A percentile compares a stretch with the other conserved stretches of the same genome.
phyloP scores from a whole-genome alignment of 768 basidiomycete species.

The Phaeotremella fagi region DNA sequence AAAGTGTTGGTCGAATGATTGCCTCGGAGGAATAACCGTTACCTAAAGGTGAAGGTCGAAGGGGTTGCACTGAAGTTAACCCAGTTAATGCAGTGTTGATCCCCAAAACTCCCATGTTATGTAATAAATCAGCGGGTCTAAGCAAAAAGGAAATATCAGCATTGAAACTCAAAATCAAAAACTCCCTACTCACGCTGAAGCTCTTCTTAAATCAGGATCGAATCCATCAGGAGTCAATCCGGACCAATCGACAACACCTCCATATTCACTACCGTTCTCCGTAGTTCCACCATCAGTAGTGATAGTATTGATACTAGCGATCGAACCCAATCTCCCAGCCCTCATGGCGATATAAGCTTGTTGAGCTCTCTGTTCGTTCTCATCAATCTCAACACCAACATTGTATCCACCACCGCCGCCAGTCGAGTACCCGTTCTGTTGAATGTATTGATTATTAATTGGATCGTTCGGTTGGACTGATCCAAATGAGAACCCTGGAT shows the following conservation, averaged over 20 bases:
- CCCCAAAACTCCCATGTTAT: constrained; percentile 31
- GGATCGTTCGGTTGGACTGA: not conserved
- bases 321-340: constrained; percentile 30
- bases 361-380: not conserved
- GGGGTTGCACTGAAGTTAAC: not conserved
- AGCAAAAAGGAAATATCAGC: constrained; percentile 7
- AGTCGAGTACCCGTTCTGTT: not conserved
- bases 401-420: not conserved
- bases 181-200: constrained; percentile 47
- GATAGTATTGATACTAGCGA: constrained; percentile 37
- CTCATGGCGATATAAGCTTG: not conserved
- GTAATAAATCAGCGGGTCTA: constrained; percentile 33
- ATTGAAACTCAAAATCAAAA: not conserved
- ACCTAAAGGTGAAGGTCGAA: constrained; percentile 17
- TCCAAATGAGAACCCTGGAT: constrained; percentile 43
- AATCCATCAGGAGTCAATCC: constrained; percentile 21
- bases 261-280: constrained; percentile 17
- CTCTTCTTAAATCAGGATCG: constrained; percentile 27
- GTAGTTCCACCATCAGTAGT: constrained; percentile 28
- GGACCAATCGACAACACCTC: not conserved
- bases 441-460: not conserved
- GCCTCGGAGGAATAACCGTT: not conserved
- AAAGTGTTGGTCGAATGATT: not conserved
- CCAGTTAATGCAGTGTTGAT: constrained; percentile 6
- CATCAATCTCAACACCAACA: not conserved